Evolutionary conservation across 306 rosid genomes (phyloP), one percentile per base, ranked within the genome.

Genomic region (Pyrus pyrifolia): DNA sequence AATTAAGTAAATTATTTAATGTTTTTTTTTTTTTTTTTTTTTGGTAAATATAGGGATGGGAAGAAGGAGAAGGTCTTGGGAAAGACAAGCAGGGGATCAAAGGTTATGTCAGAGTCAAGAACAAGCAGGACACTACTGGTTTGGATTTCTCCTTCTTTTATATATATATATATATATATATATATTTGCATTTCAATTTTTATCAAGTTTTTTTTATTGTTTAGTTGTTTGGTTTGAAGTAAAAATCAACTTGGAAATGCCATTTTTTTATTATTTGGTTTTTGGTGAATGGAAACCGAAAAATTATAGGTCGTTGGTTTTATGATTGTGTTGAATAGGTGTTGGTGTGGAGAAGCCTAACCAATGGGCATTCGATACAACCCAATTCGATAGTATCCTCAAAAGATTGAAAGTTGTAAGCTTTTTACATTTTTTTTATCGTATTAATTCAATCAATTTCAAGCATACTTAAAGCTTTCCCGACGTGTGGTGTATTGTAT

Each of bases 21-120:
- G 23, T 5, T 33, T 31, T 31, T 31, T 31, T 31, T 0, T 30
- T 30, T 30, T 31, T 31, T 31, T 0, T 29, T n/a, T 29, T n/a
- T 29, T 7, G 2, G 55, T 15, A 17, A 51, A 7, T 75, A 0
- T n/a, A 92, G 98, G 99, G 99, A 1, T 92, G 99, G 99, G 97
- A 96, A 88, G 99, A 96, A 96, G 99, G 99, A 2, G 97, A 96
- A 79, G 99, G 98, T 21, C 97, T 92, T 22, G 99, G 98, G 12
- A 92, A 92, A 80, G 98, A 96, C 38, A 92, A 91, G 83, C 98
- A 96, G 75, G 98, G 99, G 30, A 96, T 96, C 84, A 96, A 96
- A 80, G 97, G 96, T 53, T 29, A 90, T 29, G 97, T 95, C 71
- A 82, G 91, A 51, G 91, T 95, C 2, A 72, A 87, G 69, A 92